phyloP scores from a whole-genome alignment of 1,284 basidiomycete genomes.

The Meira nashicola region DNA sequence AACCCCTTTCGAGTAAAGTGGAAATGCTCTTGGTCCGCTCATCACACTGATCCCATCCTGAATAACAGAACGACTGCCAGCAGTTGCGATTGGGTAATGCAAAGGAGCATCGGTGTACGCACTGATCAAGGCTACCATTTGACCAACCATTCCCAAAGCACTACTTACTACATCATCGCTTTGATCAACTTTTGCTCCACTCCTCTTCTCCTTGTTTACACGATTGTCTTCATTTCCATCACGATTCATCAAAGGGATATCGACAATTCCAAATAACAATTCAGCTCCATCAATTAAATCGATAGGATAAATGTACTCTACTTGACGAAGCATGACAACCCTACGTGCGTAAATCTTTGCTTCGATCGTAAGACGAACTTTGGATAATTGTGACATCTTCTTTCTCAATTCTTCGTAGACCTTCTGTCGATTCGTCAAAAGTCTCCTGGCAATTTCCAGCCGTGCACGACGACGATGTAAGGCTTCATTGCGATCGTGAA shows the following conservation, averaged over 20 bases:
- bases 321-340: constrained; percentile 29
- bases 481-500: constrained; percentile 3
- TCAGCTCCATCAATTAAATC: constrained; percentile 39
- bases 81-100: constrained; percentile 43
- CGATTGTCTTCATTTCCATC: constrained; percentile 21
- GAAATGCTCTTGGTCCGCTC: constrained; percentile 55
- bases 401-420: neutral
- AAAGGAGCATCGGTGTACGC: constrained; percentile 37
- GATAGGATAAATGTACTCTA: constrained; percentile 49
- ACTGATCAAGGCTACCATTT: constrained; percentile 41
- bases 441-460: neutral
- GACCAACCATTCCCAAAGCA: constrained; percentile 43
- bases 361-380: neutral
- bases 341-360: constrained; percentile 7
- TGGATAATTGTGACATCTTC: neutral
- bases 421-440: neutral
- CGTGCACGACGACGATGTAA: constrained; percentile 2
- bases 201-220: neutral
- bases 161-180: constrained; percentile 30
- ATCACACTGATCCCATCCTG: constrained; percentile 49
- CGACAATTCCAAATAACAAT: constrained; percentile 46
- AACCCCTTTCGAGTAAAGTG: constrained; percentile 85
- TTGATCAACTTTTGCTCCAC: constrained; percentile 15
- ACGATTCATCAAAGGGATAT: constrained; percentile 38
- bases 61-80: constrained; percentile 42